A percentile compares a stretch with the other conserved stretches of the same genome.
phyloP scores from a whole-genome alignment of 208 protist species.

The Leishmania tropica region DNA sequence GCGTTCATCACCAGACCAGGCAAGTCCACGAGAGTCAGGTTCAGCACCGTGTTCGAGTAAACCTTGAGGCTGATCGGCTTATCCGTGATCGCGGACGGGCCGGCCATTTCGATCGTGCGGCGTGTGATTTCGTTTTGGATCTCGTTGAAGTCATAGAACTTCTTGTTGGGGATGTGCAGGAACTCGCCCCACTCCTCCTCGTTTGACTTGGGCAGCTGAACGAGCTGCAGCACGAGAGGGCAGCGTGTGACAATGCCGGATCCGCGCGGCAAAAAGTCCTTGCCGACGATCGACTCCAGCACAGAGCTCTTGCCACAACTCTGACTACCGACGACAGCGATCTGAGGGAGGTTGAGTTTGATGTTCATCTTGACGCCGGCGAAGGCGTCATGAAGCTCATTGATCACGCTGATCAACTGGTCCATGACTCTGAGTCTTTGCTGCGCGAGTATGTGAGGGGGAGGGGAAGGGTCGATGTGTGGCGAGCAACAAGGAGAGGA shows the following conservation, averaged over 20 bases:
- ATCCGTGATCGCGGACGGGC: constrained; percentile 94
- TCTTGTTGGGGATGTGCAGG: constrained; percentile 87
- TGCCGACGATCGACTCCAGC: constrained; percentile 99
- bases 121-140: constrained; percentile 96
- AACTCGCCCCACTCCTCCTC: constrained; percentile 90
- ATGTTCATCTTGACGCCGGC: constrained; percentile 91
- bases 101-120: constrained; percentile 97
- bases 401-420: constrained; percentile 97
- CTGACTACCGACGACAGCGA: constrained; percentile 98
- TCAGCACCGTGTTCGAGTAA: constrained; percentile 95
- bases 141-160: constrained; percentile 96
- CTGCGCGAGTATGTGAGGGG: background rate
- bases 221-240: constrained; percentile 98
- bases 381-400: constrained; percentile 97
- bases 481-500: background rate
- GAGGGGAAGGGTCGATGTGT: background rate
- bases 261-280: constrained; percentile 99
- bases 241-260: constrained; percentile 99
- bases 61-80: constrained; percentile 98
- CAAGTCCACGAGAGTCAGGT: constrained; percentile 99
- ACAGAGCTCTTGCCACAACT: constrained; percentile 97
- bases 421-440: constrained; percentile 80
- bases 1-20: constrained; percentile 99
- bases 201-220: constrained; percentile 75
- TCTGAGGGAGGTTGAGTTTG: constrained; percentile 98